Conservation (phyloP, 768 basidiomycete genomes). For the Mycena kentingensis region DNA sequence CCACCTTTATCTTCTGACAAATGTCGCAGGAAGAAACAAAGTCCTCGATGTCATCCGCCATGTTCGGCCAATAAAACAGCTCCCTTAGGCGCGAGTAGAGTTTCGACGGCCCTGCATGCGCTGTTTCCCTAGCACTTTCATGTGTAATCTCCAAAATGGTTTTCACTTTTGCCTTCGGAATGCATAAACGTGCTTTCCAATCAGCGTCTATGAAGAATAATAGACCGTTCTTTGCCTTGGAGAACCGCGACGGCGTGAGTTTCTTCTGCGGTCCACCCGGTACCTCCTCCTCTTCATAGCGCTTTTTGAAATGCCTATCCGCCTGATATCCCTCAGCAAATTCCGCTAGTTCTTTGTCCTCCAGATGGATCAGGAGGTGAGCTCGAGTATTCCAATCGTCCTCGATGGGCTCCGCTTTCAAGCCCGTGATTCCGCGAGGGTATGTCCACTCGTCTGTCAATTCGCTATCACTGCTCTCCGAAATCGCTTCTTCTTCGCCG, state of each 20-base stretch:
- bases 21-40: background rate
- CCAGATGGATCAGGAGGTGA: background rate
- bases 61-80: background rate
- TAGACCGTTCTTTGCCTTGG: background rate
- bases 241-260: background rate
- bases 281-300: background rate
- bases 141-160: background rate
- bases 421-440: background rate
- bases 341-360: background rate
- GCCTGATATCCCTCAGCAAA: background rate
- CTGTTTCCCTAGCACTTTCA: background rate
- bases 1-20: background rate
- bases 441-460: background rate
- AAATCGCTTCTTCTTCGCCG: background rate
- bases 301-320: background rate
- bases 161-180: constrained; percentile 22
- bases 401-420: background rate
- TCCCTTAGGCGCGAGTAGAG: background rate
- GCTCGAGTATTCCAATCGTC: background rate
- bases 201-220: constrained; percentile 2
- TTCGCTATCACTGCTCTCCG: background rate
- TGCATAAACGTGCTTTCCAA: constrained; percentile 1
- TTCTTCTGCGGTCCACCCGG: background rate
- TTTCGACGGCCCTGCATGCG: background rate
- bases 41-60: background rate